Conservation (phyloP, 106 monocot genomes). For the Narthecium ossifragum region DNA sequence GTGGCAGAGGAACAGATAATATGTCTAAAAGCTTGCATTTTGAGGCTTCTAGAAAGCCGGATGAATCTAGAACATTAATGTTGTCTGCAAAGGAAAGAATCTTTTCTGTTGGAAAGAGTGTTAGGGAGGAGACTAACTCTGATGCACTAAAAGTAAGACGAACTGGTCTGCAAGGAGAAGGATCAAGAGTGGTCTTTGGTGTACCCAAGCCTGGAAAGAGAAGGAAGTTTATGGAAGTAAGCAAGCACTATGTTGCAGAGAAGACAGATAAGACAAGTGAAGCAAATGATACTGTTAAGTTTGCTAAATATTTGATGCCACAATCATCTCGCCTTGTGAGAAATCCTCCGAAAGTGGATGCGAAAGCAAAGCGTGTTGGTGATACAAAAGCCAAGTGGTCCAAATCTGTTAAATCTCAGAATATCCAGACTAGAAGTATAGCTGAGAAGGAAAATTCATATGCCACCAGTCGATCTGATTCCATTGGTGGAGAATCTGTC, state of each 20-base stretch:
- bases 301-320: constrained; percentile 60
- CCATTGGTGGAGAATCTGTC: constrained; percentile 18
- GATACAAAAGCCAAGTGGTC: constrained; percentile 29
- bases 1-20: constrained; percentile 13
- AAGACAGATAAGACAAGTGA: constrained; percentile 40
- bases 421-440: constrained; percentile 17
- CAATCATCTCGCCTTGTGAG: constrained; percentile 41
- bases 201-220: constrained; percentile 94
- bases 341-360: constrained; percentile 38
- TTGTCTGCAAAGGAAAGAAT: constrained; percentile 55
- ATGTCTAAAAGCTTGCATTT: constrained; percentile 7
- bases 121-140: constrained; percentile 28
- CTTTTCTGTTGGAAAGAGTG: constrained; percentile 63
- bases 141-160: constrained; percentile 30
- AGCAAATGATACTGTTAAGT: constrained; percentile 37
- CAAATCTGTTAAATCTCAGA: constrained; percentile 43
- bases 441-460: constrained; percentile 33
- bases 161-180: constrained; percentile 65
- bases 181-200: constrained; percentile 81
- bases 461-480: not conserved
- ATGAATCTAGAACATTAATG: constrained; percentile 29
- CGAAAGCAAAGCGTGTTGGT: constrained; percentile 31
- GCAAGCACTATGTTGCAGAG: constrained; percentile 77
- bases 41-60: constrained; percentile 26
- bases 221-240: constrained; percentile 97